These are phyloP conservation scores for Coniella vitis DNA, from an alignment of 2,329 filamentous ascomycete genomes.

Conservation along the genomic window DNA sequence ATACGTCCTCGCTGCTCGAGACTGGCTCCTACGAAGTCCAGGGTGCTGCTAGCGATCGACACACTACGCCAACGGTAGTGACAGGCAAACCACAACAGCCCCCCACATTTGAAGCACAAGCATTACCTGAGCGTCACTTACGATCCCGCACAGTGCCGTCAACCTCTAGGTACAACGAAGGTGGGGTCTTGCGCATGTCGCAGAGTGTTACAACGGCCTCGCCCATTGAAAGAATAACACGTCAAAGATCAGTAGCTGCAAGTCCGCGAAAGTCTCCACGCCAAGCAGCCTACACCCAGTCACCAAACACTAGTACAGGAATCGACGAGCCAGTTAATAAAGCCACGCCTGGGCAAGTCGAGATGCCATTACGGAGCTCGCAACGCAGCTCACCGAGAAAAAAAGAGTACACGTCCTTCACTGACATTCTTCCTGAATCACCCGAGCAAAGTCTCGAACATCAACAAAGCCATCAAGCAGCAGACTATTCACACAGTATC, in stretches of 20 bases:
- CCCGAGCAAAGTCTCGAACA: conserved; percentile 1
- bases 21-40: conserved; percentile 1
- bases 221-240: conserved; percentile 22
- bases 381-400: conserved; percentile 12
- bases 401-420: conserved; percentile 7
- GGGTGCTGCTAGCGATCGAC: background rate
- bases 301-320: conserved; percentile 34
- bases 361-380: conserved; percentile 13
- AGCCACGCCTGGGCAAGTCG: conserved; percentile 7
- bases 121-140: conserved; percentile 3
- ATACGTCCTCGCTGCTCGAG: conserved; percentile 3
- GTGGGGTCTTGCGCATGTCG: conserved; percentile 44
- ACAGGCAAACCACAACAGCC: background rate
- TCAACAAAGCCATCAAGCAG: background rate
- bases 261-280: conserved; percentile 1
- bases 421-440: conserved; percentile 12
- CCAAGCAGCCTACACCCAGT: conserved; percentile 18
- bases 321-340: conserved; percentile 10
- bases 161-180: conserved; percentile 36
- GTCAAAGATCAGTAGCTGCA: conserved; percentile 6
- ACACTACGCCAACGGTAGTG: background rate
- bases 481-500: background rate
- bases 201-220: conserved; percentile 33
- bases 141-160: conserved; percentile 22
- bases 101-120: background rate